phyloP scores from a whole-genome alignment of 2,329 filamentous ascomycete species.

The Stagonosporopsis chrysanthemi region DNA sequence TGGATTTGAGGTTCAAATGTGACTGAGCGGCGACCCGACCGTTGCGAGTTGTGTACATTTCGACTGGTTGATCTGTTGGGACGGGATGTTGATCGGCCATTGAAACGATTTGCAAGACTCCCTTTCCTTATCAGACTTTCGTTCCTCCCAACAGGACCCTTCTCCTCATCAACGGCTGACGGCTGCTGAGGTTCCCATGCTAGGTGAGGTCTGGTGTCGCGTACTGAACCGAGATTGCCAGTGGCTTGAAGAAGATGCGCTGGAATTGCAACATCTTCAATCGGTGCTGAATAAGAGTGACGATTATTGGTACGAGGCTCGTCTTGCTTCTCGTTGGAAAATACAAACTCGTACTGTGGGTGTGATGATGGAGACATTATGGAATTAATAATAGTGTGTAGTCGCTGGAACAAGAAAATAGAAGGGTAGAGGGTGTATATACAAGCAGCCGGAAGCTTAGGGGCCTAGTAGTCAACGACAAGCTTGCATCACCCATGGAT shows the following conservation, averaged over 20 bases:
- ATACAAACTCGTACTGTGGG: background rate
- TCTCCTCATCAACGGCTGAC: conserved; percentile 17
- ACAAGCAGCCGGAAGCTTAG: background rate
- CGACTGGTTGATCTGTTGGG: conserved; percentile 4
- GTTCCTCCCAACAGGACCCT: conserved; percentile 17
- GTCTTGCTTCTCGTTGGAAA: conserved; percentile 12
- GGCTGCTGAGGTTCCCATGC: conserved; percentile 29
- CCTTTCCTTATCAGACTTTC: conserved; percentile 10
- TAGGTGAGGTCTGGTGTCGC: conserved; percentile 19
- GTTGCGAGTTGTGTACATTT: conserved; percentile 4
- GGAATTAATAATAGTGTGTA: conserved; percentile 10
- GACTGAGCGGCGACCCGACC: conserved; percentile 10
- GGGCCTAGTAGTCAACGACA: conserved; percentile 8
- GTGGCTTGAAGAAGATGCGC: conserved; percentile 32
- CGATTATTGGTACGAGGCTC: conserved; percentile 6
- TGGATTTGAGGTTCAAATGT: conserved; percentile 1
- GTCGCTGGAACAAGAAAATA: background rate
- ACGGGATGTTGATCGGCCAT: conserved; percentile 11
- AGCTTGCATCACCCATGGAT: conserved; percentile 15
- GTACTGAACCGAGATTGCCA: conserved; percentile 25
- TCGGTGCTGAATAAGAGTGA: conserved; percentile 14
- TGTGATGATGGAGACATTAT: conserved; percentile 8
- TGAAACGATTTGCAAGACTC: conserved; percentile 14
- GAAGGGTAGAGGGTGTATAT: conserved; percentile 12
- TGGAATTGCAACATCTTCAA: conserved; percentile 31